Evolutionary conservation across 2,329 filamentous ascomycete species (phyloP).

Genomic region (Coniochaeta sp.): DNA sequence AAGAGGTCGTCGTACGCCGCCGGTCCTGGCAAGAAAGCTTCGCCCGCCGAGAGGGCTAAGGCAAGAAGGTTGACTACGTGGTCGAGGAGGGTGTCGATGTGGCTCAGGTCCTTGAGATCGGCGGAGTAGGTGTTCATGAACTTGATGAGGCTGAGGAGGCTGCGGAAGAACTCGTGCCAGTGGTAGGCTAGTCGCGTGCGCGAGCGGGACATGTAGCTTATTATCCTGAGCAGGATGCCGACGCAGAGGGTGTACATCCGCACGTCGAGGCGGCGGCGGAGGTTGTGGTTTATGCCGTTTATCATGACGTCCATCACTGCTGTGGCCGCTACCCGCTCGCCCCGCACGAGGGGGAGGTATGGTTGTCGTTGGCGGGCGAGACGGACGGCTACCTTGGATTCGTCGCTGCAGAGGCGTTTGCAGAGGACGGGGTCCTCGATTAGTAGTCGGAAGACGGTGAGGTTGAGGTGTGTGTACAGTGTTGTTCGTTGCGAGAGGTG

Average conservation of each 20-base stretch:
- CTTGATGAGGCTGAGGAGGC: slow-evolving; percentile 76
- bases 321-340: slow-evolving; percentile 67
- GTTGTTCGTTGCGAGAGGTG: slow-evolving; percentile 73
- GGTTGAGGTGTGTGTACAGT: slow-evolving; percentile 76
- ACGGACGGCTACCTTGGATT: slow-evolving; percentile 66
- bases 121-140: slow-evolving; percentile 83
- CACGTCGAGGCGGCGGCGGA: slow-evolving; percentile 77
- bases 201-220: slow-evolving; percentile 77
- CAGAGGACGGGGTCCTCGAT: slow-evolving; percentile 78
- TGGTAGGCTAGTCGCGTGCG: slow-evolving; percentile 81
- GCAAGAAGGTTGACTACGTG: slow-evolving; percentile 77
- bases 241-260: slow-evolving; percentile 77
- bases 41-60: slow-evolving; percentile 76
- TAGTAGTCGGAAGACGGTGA: slow-evolving; percentile 79
- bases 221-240: slow-evolving; percentile 72
- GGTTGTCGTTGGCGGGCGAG: slow-evolving; percentile 86
- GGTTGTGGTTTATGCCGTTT: slow-evolving; percentile 90
- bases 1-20: slow-evolving; percentile 93
- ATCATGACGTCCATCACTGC: slow-evolving; percentile 80
- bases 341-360: slow-evolving; percentile 67
- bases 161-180: slow-evolving; percentile 93
- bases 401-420: slow-evolving; percentile 77
- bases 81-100: slow-evolving; percentile 68
- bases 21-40: slow-evolving; percentile 82
- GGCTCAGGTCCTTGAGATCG: slow-evolving; percentile 63